Percentiles rank a stretch among this genome's conserved stretches.
Conservation (phyloP, 257 asterid genomes). For the Nicotiana tomentosiformis region DNA sequence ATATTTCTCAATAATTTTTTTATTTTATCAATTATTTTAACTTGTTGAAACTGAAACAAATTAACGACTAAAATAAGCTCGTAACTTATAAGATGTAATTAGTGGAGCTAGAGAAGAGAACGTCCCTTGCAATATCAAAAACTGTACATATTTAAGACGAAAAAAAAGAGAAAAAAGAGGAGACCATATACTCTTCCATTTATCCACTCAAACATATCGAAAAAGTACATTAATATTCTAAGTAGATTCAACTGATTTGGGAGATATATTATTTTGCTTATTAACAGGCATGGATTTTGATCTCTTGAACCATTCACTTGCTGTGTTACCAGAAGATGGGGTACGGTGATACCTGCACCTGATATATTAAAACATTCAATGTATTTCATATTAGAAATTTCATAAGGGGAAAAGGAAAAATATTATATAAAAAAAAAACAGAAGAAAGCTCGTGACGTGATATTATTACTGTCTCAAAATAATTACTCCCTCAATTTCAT, state of each 20-base stretch:
- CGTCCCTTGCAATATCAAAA: not conserved
- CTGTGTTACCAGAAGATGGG: not conserved
- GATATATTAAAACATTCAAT: not conserved
- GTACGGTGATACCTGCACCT: slow-evolving; percentile 21
- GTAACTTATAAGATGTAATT: too few species aligned
- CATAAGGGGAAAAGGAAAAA: too few species aligned
- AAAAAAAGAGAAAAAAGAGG: too few species aligned
- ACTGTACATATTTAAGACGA: not conserved
- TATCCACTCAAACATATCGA: not conserved
- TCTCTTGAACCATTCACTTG: slow-evolving; percentile 11
- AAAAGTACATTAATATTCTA: not conserved
- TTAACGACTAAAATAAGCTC: too few species aligned
- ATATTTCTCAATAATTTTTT: too few species aligned
- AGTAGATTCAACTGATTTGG: slow-evolving; percentile 18
- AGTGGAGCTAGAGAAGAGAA: not conserved
- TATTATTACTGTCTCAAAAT: too few species aligned
- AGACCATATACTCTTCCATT: not conserved
- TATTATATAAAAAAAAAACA: too few species aligned
- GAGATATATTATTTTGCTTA: not conserved
- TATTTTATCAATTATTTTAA: too few species aligned
- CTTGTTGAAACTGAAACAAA: too few species aligned
- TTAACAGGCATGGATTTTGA: slow-evolving; percentile 19
- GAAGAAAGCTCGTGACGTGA: too few species aligned
- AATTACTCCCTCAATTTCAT: too few species aligned
- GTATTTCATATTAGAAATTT: not conserved